phyloP scores from a whole-genome alignment of 2,329 filamentous ascomycete species.

The Ascosphaera pollenicola region DNA sequence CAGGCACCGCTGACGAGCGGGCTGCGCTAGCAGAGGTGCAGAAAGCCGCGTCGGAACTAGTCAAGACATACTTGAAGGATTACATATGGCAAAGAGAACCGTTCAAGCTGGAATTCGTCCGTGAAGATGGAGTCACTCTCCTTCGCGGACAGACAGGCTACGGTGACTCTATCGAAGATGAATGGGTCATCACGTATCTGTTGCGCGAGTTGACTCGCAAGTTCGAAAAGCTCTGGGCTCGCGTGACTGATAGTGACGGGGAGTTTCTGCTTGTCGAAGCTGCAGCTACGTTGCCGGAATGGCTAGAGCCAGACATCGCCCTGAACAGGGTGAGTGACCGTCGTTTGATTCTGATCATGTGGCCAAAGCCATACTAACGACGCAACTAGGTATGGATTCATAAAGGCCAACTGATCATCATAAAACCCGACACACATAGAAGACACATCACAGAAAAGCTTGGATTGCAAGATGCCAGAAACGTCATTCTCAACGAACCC shows the following conservation, averaged over 20 bases:
- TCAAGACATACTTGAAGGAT: conserved; percentile 43
- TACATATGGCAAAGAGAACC: conserved; percentile 91
- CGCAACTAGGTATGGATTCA: conserved; percentile 61
- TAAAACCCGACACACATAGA: conserved; percentile 32
- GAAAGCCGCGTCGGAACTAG: conserved; percentile 42
- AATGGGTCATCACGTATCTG: conserved; percentile 90
- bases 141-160: conserved; percentile 65
- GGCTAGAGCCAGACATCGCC: conserved; percentile 81
- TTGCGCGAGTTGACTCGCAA: conserved; percentile 57
- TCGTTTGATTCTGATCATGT: not conserved
- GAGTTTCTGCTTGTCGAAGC: conserved; percentile 92
- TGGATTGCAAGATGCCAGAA: conserved; percentile 40
- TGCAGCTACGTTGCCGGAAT: conserved; percentile 64
- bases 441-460: conserved; percentile 25
- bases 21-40: conserved; percentile 44
- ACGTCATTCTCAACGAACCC: conserved; percentile 33
- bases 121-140: conserved; percentile 39
- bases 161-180: conserved; percentile 86
- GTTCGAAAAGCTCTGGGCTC: conserved; percentile 57
- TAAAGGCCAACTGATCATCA: conserved; percentile 49
- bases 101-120: conserved; percentile 43
- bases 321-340: conserved; percentile 39
- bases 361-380: conserved; percentile 3
- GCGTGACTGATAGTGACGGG: conserved; percentile 69
- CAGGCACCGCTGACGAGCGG: conserved; percentile 30